These are phyloP conservation scores for Arctium minus DNA, from an alignment of 129 eudicot genomes.

Conservation along the genomic window DNA sequence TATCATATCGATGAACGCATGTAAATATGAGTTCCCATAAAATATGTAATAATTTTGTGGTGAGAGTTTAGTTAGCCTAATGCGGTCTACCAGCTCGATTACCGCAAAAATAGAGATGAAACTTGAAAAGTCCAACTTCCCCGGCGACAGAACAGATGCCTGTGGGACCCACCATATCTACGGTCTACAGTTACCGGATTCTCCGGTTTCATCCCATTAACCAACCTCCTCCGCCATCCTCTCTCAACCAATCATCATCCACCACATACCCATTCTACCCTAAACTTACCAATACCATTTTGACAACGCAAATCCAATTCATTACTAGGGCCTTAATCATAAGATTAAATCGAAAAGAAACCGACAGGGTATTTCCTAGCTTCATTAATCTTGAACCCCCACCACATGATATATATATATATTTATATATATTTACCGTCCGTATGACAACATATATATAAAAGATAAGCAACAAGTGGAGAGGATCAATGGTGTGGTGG, in stretches of 20 bases:
- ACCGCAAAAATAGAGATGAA: not conserved
- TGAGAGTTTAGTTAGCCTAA: no score
- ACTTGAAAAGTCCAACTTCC: conserved; percentile 19
- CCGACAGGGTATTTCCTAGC: not conserved
- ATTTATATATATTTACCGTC: not conserved
- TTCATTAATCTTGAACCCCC: conserved; percentile 17
- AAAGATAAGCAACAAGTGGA: conserved; percentile 32
- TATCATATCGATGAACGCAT: no score
- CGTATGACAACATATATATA: not conserved
- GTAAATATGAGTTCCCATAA: no score
- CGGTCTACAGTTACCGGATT: conserved; percentile 3
- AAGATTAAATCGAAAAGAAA: not conserved
- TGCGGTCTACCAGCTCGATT: conserved; percentile 15
- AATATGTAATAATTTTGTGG: no score
- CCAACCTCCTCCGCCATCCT: conserved; percentile 9
- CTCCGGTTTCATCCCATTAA: not conserved
- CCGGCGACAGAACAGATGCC: conserved; percentile 18
- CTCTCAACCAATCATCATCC: not conserved
- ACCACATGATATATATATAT: conserved; percentile 13
- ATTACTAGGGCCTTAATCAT: not conserved
- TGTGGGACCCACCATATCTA: conserved; percentile 22
- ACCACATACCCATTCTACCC: conserved; percentile 15
- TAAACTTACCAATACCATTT: conserved; percentile 21
- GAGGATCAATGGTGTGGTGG: not conserved
- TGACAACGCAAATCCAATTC: conserved; percentile 11